phyloP scores from a whole-genome alignment of 2,329 filamentous ascomycete genomes.

The Neonectria punicea region DNA sequence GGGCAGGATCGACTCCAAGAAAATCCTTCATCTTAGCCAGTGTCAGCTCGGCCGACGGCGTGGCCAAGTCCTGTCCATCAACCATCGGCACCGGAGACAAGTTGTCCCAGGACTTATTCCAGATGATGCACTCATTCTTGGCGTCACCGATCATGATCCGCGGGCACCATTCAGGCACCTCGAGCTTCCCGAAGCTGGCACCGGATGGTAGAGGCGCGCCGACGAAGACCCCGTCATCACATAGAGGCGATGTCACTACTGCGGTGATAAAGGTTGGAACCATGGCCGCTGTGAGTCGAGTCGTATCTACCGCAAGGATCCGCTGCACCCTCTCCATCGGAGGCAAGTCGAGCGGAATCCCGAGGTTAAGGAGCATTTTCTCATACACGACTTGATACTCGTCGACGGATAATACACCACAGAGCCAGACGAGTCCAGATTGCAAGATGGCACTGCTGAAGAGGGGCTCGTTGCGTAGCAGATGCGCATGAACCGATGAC shows the following conservation, averaged over 20 bases:
- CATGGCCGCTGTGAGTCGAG: constrained; percentile 18
- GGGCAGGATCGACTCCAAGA: neutral
- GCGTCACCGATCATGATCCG: constrained; percentile 36
- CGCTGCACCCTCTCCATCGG: neutral
- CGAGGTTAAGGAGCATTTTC: constrained; percentile 3
- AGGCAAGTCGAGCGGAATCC: neutral
- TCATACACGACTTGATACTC: constrained; percentile 15
- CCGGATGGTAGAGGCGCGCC: neutral
- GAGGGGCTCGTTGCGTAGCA: constrained; percentile 12
- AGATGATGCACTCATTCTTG: constrained; percentile 36
- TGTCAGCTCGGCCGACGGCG: neutral
- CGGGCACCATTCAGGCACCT: constrained; percentile 13
- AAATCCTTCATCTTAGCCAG: neutral
- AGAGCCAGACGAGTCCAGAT: constrained; percentile 17
- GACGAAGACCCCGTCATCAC: constrained; percentile 17
- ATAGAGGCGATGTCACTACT: constrained; percentile 15
- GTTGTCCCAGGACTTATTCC: constrained; percentile 33
- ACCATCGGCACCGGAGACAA: constrained; percentile 2
- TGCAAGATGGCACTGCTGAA: constrained; percentile 21
- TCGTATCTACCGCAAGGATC: neutral
- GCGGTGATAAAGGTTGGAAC: constrained; percentile 15
- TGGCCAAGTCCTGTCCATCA: neutral
- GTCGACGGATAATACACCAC: constrained; percentile 17
- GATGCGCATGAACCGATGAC: constrained; percentile 20
- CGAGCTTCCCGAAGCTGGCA: constrained; percentile 10